A percentile compares a stretch with the other conserved stretches of the same genome.
Conservation (phyloP, 805 yeast genomes). For the Saccharomyces mikatae region DNA sequence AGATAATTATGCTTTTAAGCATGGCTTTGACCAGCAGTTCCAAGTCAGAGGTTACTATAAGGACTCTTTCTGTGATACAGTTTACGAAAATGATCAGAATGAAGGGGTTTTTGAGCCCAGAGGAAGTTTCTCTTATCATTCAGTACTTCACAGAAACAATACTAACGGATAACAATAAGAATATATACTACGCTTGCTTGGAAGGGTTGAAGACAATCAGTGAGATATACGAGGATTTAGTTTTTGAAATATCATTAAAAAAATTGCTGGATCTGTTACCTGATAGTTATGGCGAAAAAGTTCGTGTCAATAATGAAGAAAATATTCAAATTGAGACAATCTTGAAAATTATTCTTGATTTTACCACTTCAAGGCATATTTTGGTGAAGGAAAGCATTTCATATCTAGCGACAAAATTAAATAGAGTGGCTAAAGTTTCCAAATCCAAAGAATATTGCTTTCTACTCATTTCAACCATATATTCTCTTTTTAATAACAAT, state of each 20-base stretch:
- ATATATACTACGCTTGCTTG: slow-evolving; percentile 46
- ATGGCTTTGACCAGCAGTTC: slow-evolving; percentile 62
- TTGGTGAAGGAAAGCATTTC: slow-evolving; percentile 24
- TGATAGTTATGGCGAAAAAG: slow-evolving; percentile 30
- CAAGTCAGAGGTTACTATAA: slow-evolving; percentile 57
- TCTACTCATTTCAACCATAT: slow-evolving; percentile 20
- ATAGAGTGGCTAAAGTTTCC: slow-evolving; percentile 6
- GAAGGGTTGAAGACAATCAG: slow-evolving; percentile 44
- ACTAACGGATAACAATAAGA: slow-evolving; percentile 42
- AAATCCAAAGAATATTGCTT: slow-evolving; percentile 21
- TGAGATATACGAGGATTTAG: slow-evolving; percentile 27
- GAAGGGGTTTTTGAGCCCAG: slow-evolving; percentile 38
- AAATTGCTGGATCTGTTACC: slow-evolving; percentile 45
- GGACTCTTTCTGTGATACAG: slow-evolving; percentile 58
- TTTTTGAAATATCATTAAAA: slow-evolving; percentile 47
- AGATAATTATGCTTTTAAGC: slow-evolving; percentile 58
- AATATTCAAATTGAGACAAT: slow-evolving; percentile 28
- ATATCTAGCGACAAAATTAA: slow-evolving; percentile 15
- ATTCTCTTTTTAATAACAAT: slow-evolving; percentile 23
- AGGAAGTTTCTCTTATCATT: slow-evolving; percentile 55
- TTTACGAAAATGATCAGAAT: slow-evolving; percentile 49
- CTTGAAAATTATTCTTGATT: slow-evolving; percentile 30
- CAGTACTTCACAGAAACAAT: slow-evolving; percentile 60
- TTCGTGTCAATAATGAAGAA: slow-evolving; percentile 20
- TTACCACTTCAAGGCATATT: slow-evolving; percentile 26